Evolutionary conservation across 2,329 filamentous ascomycete genomes (phyloP), one percentile per base, ranked within the genome.

Genomic region (Neophaeococcomyces aloes): DNA sequence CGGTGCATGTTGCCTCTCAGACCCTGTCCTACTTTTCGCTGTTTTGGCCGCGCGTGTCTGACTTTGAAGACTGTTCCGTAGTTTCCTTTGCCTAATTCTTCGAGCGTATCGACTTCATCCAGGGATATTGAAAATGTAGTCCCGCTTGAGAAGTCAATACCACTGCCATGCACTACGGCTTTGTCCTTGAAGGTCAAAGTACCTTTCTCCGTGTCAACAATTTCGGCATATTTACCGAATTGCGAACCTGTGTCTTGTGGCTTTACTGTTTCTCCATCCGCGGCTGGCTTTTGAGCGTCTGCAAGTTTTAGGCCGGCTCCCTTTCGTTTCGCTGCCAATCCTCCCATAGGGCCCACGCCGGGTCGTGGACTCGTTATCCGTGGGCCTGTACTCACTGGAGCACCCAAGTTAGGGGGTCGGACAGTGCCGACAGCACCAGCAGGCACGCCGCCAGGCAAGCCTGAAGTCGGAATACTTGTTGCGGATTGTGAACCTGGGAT

Each of bases 21-120:
- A 21, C 78, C 78, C 53, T 74, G 65, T 2, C 78, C 78, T 7
- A 72, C 71, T 57, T 71, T 71, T 42, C 78, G 70, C 61, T 81
- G 71, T 36, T 71, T 71, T 6, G 78, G 77, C 57, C 86, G 81
- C 45, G 83, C 79, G 65, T 98, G 91, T 56, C 82, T 79, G 45
- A 96, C 91, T 63, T 91, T 95, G 73, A 94, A 96, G 3, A 98
- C 91, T 1, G 89, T 96, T 48, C 91, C 91, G 57, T 98, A 98
- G 61, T 98, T 98, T 31, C 91, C 91, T 65, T 96, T 98, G 36
- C 91, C 91, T 10, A 98, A 69, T 67, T 98, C 91, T 49, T 89
- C 86, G 46, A 96, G 61, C 1, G 86, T 89, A 56, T 96, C 86
- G 4, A 98, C 84, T 62, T 98, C 89, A 58, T 98, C 89, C 32